Percentiles rank a stretch among this genome's conserved stretches.
These are phyloP conservation scores for Lactarius vividus DNA, from an alignment of 768 basidiomycete genomes.

Conservation along the genomic window DNA sequence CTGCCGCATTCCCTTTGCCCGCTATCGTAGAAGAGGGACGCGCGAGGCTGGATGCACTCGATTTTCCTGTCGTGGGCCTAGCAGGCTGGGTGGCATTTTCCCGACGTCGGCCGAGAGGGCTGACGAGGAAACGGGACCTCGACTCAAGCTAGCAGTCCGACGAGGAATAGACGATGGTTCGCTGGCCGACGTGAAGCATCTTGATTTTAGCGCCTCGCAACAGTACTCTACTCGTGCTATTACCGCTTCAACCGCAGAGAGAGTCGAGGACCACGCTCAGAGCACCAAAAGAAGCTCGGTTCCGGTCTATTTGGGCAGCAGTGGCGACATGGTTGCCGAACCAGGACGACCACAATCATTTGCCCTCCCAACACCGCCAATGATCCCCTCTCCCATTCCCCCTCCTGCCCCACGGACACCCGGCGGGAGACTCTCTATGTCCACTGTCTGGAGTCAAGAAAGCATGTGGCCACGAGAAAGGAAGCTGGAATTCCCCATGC, in stretches of 20 bases:
- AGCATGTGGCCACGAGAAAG: constrained; percentile 22
- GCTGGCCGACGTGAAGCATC: not conserved
- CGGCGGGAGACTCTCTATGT: constrained; percentile 6
- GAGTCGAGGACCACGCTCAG: not conserved
- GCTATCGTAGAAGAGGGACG: constrained; percentile 16
- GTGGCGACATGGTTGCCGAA: not conserved
- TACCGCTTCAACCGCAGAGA: not conserved
- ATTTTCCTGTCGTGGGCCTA: constrained; percentile 16
- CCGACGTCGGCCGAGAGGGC: not conserved
- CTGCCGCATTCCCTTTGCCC: constrained; percentile 4
- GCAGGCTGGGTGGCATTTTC: constrained; percentile 14
- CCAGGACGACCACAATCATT: not conserved
- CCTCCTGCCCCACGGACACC: not conserved
- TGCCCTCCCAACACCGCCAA: not conserved
- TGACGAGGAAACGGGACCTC: constrained; percentile 3
- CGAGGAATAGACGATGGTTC: not conserved
- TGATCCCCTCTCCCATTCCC: not conserved
- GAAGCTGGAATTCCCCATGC: constrained; percentile 8
- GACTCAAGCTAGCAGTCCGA: not conserved
- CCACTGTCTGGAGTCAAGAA: constrained; percentile 23
- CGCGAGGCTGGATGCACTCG: not conserved
- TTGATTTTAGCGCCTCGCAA: not conserved
- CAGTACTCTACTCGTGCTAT: not conserved
- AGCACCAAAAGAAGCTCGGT: not conserved
- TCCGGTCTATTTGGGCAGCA: not conserved